Evolutionary conservation across 2,329 filamentous ascomycete species (phyloP).

Genomic region (Colletotrichum camelliae): DNA sequence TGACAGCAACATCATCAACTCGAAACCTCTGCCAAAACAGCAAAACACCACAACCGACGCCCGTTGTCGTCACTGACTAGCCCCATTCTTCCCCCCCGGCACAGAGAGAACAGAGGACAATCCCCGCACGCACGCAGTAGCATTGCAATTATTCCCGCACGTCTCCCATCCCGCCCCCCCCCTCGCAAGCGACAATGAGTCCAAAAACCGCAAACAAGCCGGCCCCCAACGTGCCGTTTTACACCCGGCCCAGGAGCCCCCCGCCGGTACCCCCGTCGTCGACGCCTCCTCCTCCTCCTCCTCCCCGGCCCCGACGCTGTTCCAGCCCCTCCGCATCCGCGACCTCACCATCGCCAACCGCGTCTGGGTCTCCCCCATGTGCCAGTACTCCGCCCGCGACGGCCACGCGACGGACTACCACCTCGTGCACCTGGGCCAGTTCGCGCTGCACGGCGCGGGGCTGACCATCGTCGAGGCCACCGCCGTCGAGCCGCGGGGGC

Average conservation of each 20-base stretch:
- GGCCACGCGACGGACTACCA: slow-evolving; percentile 83
- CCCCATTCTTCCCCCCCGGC: background rate
- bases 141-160: background rate
- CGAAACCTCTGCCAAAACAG: slow-evolving; percentile 6
- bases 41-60: background rate
- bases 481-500: slow-evolving; percentile 74
- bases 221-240: slow-evolving; percentile 54
- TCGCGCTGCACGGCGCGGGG: slow-evolving; percentile 76
- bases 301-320: slow-evolving; percentile 54
- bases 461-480: slow-evolving; percentile 82
- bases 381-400: slow-evolving; percentile 60
- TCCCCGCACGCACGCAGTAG: background rate
- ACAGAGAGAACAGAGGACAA: background rate
- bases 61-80: background rate
- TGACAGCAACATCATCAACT: background rate
- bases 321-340: slow-evolving; percentile 61
- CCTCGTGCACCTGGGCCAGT: slow-evolving; percentile 81
- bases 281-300: background rate
- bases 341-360: slow-evolving; percentile 60
- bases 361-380: slow-evolving; percentile 66
- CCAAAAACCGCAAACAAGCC: slow-evolving; percentile 37
- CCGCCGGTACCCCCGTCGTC: slow-evolving; percentile 52
- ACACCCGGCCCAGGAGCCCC: slow-evolving; percentile 58
- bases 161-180: background rate
- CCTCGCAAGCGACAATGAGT: slow-evolving; percentile 19